A percentile compares a stretch with the other conserved stretches of the same genome.
phyloP scores from a whole-genome alignment of 345 rosid genomes.

The Xanthoceras sorbifolium region DNA sequence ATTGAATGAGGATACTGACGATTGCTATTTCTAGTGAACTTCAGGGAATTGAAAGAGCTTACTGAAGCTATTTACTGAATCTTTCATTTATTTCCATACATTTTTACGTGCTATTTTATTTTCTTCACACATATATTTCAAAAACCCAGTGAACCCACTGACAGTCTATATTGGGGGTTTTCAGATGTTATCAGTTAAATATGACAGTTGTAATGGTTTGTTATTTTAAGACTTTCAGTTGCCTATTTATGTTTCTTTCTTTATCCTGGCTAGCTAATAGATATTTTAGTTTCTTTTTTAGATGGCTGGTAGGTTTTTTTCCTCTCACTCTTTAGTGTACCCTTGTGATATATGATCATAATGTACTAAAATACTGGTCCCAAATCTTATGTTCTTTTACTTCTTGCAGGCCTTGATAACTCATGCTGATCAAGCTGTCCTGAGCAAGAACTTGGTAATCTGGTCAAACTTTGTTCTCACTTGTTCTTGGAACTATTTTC shows the following conservation, averaged over 20 bases:
- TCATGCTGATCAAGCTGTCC: conserved; percentile 64
- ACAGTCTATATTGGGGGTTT: not conserved
- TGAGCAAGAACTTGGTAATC: conserved; percentile 83
- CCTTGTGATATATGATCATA: not conserved
- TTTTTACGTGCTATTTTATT: not conserved
- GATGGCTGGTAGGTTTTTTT: not conserved
- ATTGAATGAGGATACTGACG: not conserved
- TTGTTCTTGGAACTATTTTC: not conserved
- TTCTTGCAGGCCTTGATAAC: conserved; percentile 53
- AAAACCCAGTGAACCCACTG: not conserved
- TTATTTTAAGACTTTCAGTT: not conserved
- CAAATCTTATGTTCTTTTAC: conserved; percentile 12
- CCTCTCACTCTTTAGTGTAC: not conserved
- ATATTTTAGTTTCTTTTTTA: not conserved
- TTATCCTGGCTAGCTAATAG: not conserved
- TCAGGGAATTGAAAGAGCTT: not conserved
- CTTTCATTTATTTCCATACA: not conserved
- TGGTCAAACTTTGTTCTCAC: not conserved
- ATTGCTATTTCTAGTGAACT: not conserved
- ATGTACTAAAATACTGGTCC: not conserved
- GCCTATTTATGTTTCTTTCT: not conserved
- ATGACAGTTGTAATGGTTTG: not conserved
- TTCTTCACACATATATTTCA: not conserved
- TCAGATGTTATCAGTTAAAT: not conserved
- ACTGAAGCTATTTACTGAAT: not conserved